Conservation (phyloP, 1,139 yeast genomes). For the Pneumocystis jirovecii region DNA sequence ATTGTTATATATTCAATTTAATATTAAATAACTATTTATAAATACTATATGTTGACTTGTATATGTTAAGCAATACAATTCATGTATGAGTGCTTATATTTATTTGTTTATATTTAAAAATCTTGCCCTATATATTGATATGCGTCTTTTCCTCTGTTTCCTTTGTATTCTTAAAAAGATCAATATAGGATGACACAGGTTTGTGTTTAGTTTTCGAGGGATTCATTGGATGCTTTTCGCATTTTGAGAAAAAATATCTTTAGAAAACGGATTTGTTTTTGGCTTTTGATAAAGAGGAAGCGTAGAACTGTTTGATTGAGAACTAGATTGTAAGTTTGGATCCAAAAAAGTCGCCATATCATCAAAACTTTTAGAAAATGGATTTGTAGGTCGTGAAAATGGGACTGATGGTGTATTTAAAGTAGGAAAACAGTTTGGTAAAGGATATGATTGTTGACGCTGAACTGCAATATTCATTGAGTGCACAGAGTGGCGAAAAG, state of each 20-base stretch:
- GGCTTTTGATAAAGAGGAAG: background rate
- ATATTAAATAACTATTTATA: constrained; percentile 3
- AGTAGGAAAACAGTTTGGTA: background rate
- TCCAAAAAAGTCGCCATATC: background rate
- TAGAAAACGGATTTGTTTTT: background rate
- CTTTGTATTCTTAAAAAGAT: background rate
- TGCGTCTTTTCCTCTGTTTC: no score
- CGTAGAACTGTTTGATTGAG: background rate
- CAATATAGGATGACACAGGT: background rate
- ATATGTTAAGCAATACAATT: background rate
- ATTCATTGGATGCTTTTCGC: background rate
- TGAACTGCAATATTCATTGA: background rate
- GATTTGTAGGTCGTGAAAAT: background rate
- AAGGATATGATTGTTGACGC: background rate
- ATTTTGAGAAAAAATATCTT: background rate
- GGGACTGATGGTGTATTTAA: background rate
- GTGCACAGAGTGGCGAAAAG: background rate
- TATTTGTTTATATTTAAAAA: background rate
- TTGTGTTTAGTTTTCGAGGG: background rate
- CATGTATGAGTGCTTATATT: background rate
- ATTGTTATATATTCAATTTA: background rate
- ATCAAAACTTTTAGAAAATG: background rate
- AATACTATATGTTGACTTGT: background rate
- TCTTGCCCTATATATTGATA: background rate
- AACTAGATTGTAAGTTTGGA: background rate